These are phyloP conservation scores for Chionographis japonica DNA, from an alignment of 106 monocot genomes.

Conservation along the genomic window DNA sequence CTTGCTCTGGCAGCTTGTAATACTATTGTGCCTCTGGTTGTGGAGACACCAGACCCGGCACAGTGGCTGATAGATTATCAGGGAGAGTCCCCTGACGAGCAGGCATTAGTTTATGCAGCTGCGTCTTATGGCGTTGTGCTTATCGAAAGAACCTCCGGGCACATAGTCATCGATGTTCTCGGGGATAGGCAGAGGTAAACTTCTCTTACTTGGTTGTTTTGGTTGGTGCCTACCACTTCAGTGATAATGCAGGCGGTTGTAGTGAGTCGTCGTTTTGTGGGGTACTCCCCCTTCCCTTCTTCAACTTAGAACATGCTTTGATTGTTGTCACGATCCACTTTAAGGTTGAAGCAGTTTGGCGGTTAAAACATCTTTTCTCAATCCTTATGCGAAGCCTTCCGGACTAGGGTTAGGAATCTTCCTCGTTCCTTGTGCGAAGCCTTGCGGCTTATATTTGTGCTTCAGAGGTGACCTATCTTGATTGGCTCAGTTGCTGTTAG, in stretches of 20 bases:
- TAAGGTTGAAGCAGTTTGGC: no score
- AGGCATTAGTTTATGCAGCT: constrained; percentile 88
- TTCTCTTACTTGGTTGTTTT: background rate
- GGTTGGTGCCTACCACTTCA: background rate
- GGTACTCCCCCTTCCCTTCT: no score
- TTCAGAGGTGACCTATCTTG: no score
- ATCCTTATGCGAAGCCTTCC: no score
- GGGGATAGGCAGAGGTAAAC: constrained; percentile 74
- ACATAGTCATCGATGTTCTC: constrained; percentile 74
- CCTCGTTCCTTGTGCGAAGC: no score
- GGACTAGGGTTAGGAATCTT: no score
- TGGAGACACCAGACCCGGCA: constrained; percentile 41
- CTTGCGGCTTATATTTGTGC: no score
- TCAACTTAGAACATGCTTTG: no score
- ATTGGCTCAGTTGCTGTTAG: no score
- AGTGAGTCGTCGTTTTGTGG: background rate
- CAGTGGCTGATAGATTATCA: constrained; percentile 81
- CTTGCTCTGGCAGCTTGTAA: constrained; percentile 83
- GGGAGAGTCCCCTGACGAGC: constrained; percentile 96
- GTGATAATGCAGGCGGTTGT: background rate
- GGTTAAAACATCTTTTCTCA: no score
- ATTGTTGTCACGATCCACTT: no score
- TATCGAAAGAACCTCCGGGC: constrained; percentile 78
- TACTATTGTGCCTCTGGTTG: constrained; percentile 72
- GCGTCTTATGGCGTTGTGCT: constrained; percentile 95